phyloP scores from a whole-genome alignment of 2,329 filamentous ascomycete species.

The Colletotrichum sp. region DNA sequence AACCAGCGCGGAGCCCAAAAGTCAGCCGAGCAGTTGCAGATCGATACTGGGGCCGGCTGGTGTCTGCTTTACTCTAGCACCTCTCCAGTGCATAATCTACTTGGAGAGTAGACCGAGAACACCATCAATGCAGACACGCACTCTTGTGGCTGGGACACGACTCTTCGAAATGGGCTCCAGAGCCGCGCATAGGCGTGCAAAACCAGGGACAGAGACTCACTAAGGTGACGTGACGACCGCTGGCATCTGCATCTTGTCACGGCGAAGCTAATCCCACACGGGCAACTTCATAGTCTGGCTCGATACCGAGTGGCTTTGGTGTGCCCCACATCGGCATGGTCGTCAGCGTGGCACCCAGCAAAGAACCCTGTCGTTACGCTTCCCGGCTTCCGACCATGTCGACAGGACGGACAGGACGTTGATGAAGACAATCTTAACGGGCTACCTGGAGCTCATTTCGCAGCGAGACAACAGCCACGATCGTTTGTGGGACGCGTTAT shows the following conservation, averaged over 20 bases:
- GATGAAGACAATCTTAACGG: constrained; percentile 1
- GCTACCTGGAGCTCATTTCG: constrained; percentile 2
- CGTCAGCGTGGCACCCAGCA: neutral
- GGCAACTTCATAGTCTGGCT: neutral
- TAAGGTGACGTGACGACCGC: neutral
- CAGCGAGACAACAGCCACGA: neutral
- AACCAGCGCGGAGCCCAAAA: constrained; percentile 5
- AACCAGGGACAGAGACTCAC: neutral
- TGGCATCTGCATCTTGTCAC: neutral
- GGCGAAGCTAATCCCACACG: neutral
- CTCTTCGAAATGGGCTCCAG: neutral
- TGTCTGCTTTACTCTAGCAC: neutral
- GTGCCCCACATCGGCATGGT: neutral
- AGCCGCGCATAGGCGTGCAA: neutral
- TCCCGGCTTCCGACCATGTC: neutral
- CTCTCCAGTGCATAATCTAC: neutral
- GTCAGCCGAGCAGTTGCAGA: neutral
- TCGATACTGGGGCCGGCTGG: neutral
- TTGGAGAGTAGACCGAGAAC: neutral
- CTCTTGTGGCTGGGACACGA: neutral
- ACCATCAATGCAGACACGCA: neutral
- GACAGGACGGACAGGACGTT: neutral
- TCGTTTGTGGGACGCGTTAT: neutral
- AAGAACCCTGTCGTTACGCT: neutral
- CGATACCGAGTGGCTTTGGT: neutral